phyloP scores from a whole-genome alignment of 306 rosid genomes.

The Cucurbita ficifolia region DNA sequence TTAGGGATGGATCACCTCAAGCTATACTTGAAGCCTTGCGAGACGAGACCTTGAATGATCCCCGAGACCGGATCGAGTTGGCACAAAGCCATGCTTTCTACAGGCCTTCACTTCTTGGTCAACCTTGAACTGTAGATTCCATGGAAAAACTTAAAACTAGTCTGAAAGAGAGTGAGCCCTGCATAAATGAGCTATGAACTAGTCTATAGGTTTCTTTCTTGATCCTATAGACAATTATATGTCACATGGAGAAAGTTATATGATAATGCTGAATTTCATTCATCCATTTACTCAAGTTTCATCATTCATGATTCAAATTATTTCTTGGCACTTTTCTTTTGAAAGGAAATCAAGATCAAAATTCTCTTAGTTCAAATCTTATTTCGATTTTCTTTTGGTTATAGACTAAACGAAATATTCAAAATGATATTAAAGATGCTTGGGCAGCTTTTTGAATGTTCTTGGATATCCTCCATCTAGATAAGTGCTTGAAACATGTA shows the following conservation, averaged over 20 bases:
- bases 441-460: too few relatives aligned
- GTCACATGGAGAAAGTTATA: background rate
- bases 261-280: background rate
- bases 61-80: conserved; percentile 80
- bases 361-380: background rate
- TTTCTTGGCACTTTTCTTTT: background rate
- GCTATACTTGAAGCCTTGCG: conserved; percentile 77
- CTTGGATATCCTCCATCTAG: too few relatives aligned
- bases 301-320: background rate
- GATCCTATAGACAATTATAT: background rate
- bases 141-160: conserved; percentile 8
- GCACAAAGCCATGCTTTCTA: conserved; percentile 88
- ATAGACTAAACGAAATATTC: too few relatives aligned
- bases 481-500: background rate
- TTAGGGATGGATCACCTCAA: conserved; percentile 66
- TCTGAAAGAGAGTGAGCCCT: background rate
- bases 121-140: conserved; percentile 22
- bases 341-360: background rate
- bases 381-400: too few relatives aligned
- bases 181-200: background rate
- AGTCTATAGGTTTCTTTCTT: background rate
- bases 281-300: background rate
- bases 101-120: conserved; percentile 78
- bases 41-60: conserved; percentile 85
- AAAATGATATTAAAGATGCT: too few relatives aligned